Evolutionary conservation across 2,329 filamentous ascomycete genomes (phyloP), one percentile per base, ranked within the genome.

Genomic region (Diaporthe sp.): DNA sequence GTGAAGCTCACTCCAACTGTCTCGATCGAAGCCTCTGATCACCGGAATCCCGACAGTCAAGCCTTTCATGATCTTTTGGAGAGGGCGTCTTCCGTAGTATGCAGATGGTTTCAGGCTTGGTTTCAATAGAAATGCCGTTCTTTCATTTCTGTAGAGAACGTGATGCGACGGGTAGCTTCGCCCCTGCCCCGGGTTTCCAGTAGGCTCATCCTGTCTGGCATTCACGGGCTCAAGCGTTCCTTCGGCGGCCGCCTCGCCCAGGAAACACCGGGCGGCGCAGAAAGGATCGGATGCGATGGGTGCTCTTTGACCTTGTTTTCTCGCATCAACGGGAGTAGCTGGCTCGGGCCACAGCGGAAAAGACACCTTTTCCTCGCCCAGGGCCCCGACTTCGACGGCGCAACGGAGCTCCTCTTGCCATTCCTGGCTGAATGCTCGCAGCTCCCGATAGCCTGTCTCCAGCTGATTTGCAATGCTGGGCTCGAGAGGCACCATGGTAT

Each of bases 391-490:
- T 68, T 98, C 95, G 8, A 98, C 88, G 7, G 97, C 97, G 82
- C 95, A 97, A 77, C 93, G 92, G 10, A 99, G 86, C 83, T 99
- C 96, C 80, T 98, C 96, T 70, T 89, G 90, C 95, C 97, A 99
- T 1, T 96, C 98, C 78, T 97, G 91, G 1, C 94, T 95, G 93
- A 96, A 98, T 0, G 95, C 95, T 71, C 92, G 92, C 68, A 98
- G 86, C 80, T 97, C 95, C 73, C 93, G 87, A 81, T 97, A 99
- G 8, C 96, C 96, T n/a, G 92, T 90, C 82, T 99, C 97, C 1
- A 99, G 88, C 82, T 96, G 95, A 79, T 98, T 99, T 12, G 97
- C 95, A 45, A 98, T 93, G 22, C 91, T 86, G 0, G 95, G 90
- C 77, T 97, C 95, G 8, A 99, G 90, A 0, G 97, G 97, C 74